A percentile compares a stretch with the other conserved stretches of the same genome.
These are phyloP conservation scores for Diutina neorugosa DNA, from an alignment of 1,139 yeast genomes.

Conservation along the genomic window DNA sequence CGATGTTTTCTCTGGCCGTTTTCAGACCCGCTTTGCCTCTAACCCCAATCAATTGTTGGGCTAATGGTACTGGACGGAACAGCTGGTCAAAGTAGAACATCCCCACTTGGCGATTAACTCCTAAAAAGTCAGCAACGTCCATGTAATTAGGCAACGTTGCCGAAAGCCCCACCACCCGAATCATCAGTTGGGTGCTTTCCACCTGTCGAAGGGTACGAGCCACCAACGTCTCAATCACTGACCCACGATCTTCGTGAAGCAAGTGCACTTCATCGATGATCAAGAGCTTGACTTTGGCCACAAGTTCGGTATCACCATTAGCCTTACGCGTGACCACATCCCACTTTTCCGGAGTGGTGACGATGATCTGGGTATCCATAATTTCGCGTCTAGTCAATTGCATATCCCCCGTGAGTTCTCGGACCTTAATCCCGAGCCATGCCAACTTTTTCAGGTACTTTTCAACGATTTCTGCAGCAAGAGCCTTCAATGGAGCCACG, in stretches of 20 bases:
- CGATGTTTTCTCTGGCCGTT: constrained; percentile 73
- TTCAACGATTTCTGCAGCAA: constrained; percentile 95
- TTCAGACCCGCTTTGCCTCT: constrained; percentile 79
- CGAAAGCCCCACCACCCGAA: constrained; percentile 3
- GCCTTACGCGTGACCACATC: constrained; percentile 93
- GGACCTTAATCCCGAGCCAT: constrained; percentile 77
- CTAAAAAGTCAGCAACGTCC: constrained; percentile 7
- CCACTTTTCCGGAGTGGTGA: constrained; percentile 98
- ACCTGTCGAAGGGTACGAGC: constrained; percentile 53
- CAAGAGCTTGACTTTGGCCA: not conserved
- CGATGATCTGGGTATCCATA: constrained; percentile 75
- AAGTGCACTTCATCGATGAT: constrained; percentile 3
- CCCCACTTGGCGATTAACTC: constrained; percentile 49
- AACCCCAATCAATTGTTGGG: not conserved
- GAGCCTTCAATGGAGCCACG: constrained; percentile 92
- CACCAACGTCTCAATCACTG: constrained; percentile 1
- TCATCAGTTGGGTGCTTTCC: constrained; percentile 64
- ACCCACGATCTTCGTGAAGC: constrained; percentile 3
- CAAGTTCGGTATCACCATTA: constrained; percentile 45
- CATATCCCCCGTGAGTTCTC: constrained; percentile 96
- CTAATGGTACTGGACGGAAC: constrained; percentile 3
- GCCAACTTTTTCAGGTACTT: constrained; percentile 68
- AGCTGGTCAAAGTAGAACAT: constrained; percentile 4
- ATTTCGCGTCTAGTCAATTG: constrained; percentile 81
- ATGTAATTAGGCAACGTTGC: constrained; percentile 2